Percentiles rank a stretch among this genome's conserved stretches.
phyloP scores from a whole-genome alignment of 2,329 filamentous ascomycete genomes.

The Fusarium gaditjirri region DNA sequence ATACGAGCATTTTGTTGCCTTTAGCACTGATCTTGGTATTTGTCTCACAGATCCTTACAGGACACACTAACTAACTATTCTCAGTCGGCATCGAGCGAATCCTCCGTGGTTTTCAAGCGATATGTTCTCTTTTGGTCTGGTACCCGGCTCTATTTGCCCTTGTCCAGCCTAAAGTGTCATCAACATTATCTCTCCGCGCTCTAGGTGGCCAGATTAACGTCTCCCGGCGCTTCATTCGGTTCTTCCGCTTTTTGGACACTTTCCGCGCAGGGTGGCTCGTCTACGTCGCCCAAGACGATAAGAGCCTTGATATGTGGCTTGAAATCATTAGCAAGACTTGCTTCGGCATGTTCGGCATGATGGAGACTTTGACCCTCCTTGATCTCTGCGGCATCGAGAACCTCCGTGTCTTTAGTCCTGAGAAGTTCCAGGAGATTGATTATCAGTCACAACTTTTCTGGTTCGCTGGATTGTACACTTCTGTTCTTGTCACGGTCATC shows the following conservation, averaged over 20 bases:
- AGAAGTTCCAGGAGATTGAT: slow-evolving; percentile 58
- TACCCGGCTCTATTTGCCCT: slow-evolving; percentile 55
- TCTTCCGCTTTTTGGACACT: slow-evolving; percentile 74
- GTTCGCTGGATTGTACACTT: slow-evolving; percentile 70
- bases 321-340: slow-evolving; percentile 68
- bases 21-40: slow-evolving; percentile 60
- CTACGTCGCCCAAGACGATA: slow-evolving; percentile 48
- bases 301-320: slow-evolving; percentile 56
- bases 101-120: slow-evolving; percentile 66
- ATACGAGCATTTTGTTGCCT: slow-evolving; percentile 54
- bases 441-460: slow-evolving; percentile 75
- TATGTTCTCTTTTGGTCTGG: slow-evolving; percentile 59
- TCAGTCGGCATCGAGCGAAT: slow-evolving; percentile 70
- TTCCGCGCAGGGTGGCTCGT: slow-evolving; percentile 62
- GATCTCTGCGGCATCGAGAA: slow-evolving; percentile 58
- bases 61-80: slow-evolving; percentile 16
- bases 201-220: slow-evolving; percentile 58
- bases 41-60: slow-evolving; percentile 17
- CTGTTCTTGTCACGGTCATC: slow-evolving; percentile 56
- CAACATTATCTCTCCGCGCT: slow-evolving; percentile 47
- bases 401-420: slow-evolving; percentile 64
- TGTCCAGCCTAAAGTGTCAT: slow-evolving; percentile 46
- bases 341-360: slow-evolving; percentile 72
- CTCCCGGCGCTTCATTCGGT: slow-evolving; percentile 70
- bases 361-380: slow-evolving; percentile 72